Percentiles rank a stretch among this genome's conserved stretches.
Conservation (phyloP, 331 rosid species). For the Rosa hybrid region DNA sequence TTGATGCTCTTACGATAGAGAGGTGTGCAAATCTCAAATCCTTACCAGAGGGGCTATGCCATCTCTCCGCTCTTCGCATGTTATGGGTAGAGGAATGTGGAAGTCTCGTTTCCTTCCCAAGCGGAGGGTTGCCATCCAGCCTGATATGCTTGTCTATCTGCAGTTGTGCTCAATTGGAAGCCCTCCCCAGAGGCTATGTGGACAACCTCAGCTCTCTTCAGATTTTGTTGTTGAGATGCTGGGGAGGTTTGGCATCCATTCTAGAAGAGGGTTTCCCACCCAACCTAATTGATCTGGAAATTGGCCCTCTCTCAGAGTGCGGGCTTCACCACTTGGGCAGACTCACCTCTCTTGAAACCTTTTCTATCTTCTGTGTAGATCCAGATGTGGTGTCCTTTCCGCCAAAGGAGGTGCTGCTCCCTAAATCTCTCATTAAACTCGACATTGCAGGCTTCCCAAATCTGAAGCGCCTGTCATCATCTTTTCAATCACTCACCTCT, state of each 20-base stretch:
- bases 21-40: slow-evolving; percentile 25
- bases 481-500: not conserved
- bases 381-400: not conserved
- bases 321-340: not conserved
- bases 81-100: not conserved
- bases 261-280: not conserved
- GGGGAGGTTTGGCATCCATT: not conserved
- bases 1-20: not conserved
- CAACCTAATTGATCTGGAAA: not conserved
- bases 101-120: not conserved
- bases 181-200: not conserved
- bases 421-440: not conserved
- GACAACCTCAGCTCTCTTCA: slow-evolving; percentile 4
- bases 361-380: not conserved
- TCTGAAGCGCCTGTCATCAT: not conserved
- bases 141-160: not conserved
- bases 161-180: not conserved
- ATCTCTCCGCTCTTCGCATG: slow-evolving; percentile 9
- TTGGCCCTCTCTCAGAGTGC: not conserved
- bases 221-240: not conserved
- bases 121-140: slow-evolving; percentile 9
- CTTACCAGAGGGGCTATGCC: slow-evolving; percentile 22
- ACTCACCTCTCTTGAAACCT: not conserved
- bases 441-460: not conserved
- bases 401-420: too few relatives aligned